Conservation (phyloP, 108 stramenopile species). For the Skeletonema grethae region DNA sequence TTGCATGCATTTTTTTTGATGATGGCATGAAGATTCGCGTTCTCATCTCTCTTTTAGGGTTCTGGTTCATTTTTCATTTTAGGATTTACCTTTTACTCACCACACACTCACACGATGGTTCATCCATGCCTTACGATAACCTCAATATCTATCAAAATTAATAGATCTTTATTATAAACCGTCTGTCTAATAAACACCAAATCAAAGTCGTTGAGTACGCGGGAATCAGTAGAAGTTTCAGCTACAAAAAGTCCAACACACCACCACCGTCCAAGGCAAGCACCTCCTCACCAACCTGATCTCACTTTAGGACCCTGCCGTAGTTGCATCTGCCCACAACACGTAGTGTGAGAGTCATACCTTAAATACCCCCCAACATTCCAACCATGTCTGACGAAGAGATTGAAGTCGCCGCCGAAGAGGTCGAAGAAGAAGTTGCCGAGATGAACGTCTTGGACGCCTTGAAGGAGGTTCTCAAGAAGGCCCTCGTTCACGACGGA, state of each 20-base stretch:
- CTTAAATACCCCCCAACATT: conserved; percentile 19
- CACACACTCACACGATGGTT: background rate
- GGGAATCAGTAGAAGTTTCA: background rate
- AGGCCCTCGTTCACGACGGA: conserved; percentile 97
- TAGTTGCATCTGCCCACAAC: conserved; percentile 18
- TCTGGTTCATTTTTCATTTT: background rate
- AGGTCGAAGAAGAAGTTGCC: conserved; percentile 85
- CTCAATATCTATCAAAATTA: background rate
- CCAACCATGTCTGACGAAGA: conserved; percentile 81
- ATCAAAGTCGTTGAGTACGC: background rate
- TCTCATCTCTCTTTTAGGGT: background rate
- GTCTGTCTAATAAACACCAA: background rate
- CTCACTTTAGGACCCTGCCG: conserved; percentile 88
- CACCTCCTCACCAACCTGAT: background rate
- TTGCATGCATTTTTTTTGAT: too few relatives aligned
- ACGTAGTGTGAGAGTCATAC: conserved; percentile 87
- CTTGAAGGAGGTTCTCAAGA: conserved; percentile 96
- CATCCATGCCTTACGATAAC: background rate
- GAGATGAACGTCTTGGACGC: conserved; percentile 97
- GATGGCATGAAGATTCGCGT: background rate
- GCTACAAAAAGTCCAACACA: background rate
- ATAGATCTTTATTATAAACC: too few relatives aligned
- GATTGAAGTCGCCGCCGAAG: conserved; percentile 73
- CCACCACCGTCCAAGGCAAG: background rate
- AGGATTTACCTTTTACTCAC: background rate